Evolutionary conservation across 257 asterid species (phyloP).

Genomic region (Salvia rosmarinus): DNA sequence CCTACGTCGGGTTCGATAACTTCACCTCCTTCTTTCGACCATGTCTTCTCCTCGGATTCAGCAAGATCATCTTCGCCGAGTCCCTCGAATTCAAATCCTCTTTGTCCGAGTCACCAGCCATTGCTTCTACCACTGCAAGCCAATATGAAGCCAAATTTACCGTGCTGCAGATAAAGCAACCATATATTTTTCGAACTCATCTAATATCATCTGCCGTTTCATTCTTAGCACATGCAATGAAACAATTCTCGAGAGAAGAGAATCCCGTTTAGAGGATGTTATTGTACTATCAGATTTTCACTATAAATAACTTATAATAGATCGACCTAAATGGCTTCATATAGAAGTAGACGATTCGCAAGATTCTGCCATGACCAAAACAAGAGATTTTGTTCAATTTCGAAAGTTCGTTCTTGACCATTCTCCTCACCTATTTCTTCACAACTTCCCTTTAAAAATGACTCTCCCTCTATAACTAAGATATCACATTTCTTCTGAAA

Average conservation of each 20-base stretch:
- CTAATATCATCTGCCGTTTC: background rate
- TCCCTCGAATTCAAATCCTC: constrained; percentile 43
- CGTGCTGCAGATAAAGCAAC: constrained; percentile 22
- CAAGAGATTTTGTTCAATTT: background rate
- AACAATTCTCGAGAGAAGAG: background rate
- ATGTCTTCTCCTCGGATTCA: constrained; percentile 33
- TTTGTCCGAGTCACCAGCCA: constrained; percentile 40
- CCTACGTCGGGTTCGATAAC: constrained; percentile 56
- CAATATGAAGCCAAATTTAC: constrained; percentile 29
- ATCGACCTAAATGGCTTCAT: background rate
- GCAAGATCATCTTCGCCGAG: constrained; percentile 39
- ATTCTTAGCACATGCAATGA: background rate
- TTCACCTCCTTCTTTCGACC: constrained; percentile 36
- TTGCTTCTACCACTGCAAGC: constrained; percentile 43
- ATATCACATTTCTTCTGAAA: background rate
- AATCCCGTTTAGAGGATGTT: background rate
- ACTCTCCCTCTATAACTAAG: constrained; percentile 7
- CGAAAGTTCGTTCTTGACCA: background rate
- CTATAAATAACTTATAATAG: background rate
- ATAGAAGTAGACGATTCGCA: background rate
- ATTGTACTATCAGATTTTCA: background rate
- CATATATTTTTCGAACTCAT: background rate
- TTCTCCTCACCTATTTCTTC: constrained; percentile 16
- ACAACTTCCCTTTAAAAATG: background rate
- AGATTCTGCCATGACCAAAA: background rate